Base-by-base conservation (phyloP, 148 eudicot genomes). In the Mesembryanthemum crystallinum region DNA sequence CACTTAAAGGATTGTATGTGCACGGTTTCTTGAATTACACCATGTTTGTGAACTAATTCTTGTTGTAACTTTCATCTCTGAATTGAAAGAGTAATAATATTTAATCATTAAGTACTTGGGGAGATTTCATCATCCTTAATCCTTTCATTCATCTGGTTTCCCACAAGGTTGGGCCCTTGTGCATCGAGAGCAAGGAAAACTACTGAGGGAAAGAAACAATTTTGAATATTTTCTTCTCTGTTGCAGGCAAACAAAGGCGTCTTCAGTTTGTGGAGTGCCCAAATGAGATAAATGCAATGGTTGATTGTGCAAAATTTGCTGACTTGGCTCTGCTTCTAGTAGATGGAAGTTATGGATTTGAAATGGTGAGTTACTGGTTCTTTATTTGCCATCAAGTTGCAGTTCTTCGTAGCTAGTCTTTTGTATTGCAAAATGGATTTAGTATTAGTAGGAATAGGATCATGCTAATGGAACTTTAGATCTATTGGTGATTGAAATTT, bases 311-410 rank as follows among this genome's bases (percentile, higher is more conserved):
- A 21, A 94, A 94, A 79, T 80, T 85, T 87, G 96, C 98, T 81
- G 98, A 94, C 83, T 76, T 94, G 64, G 97, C 96, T 54, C 73
- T 94, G 83, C 96, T 94, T 73, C 89, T 94, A 35, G 83, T 94
- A 54, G 96, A 94, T 82, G 98, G 94, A 67, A 92, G 96, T 81
- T 94, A 88, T 82, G 98, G 98, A 65, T 92, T 94, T 86, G 98
- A 94, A 89, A 94, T 94, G 98, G 98, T 94, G 64, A 82, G 90
- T 32, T 78, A n/a, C 62, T 70, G 12, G 62, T 72, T 23, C 32
- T 27, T 17, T n/a, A n/a, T n/a, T 28, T 43, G 33, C 15, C 18
- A 57, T 27, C 52, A 7, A 23, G 6, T 4, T 43, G 35, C 24
- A 18, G 14, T 45, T 37, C 39, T 43, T 47, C 4, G 35, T 29